Evolutionary conservation across 192 early-diverging fungal species (phyloP).

Genomic region (Coemansia sp.): DNA sequence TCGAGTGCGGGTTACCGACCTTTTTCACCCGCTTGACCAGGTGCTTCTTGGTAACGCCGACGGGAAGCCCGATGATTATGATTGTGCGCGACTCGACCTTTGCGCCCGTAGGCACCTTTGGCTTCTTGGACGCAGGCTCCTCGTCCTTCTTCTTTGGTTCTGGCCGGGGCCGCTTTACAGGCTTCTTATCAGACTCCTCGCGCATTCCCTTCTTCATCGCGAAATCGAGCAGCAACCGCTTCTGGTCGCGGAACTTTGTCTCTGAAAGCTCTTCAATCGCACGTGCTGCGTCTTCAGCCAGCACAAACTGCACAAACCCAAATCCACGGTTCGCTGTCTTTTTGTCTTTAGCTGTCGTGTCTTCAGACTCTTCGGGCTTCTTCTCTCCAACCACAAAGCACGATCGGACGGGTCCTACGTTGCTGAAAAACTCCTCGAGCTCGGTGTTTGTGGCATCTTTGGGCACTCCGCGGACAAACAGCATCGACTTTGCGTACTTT

Average conservation of each 20-base stretch:
- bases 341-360: conserved; percentile 8
- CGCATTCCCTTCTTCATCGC: conserved; percentile 59
- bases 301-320: conserved; percentile 86
- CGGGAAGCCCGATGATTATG: conserved; percentile 57
- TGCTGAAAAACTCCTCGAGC: conserved; percentile 85
- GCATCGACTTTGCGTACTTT: conserved; percentile 61
- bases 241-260: conserved; percentile 68
- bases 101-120: conserved; percentile 9
- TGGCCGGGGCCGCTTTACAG: conserved; percentile 14
- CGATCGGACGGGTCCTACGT: conserved; percentile 82
- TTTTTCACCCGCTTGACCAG: conserved; percentile 69
- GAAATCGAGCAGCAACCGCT: conserved; percentile 74
- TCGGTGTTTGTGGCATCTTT: conserved; percentile 76
- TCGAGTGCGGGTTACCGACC: conserved; percentile 57
- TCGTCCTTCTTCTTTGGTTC: conserved; percentile 13
- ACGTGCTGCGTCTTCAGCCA: conserved; percentile 58
- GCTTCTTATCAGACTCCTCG: not conserved
- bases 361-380: conserved; percentile 32
- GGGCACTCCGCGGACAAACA: conserved; percentile 90
- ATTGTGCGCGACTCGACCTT: conserved; percentile 30
- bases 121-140: conserved; percentile 35
- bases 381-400: conserved; percentile 84
- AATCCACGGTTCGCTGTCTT: conserved; percentile 72
- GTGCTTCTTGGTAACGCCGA: conserved; percentile 69
- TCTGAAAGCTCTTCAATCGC: conserved; percentile 77